phyloP scores from a whole-genome alignment of 1,139 yeast genomes.

The Protomyces pachydermus region DNA sequence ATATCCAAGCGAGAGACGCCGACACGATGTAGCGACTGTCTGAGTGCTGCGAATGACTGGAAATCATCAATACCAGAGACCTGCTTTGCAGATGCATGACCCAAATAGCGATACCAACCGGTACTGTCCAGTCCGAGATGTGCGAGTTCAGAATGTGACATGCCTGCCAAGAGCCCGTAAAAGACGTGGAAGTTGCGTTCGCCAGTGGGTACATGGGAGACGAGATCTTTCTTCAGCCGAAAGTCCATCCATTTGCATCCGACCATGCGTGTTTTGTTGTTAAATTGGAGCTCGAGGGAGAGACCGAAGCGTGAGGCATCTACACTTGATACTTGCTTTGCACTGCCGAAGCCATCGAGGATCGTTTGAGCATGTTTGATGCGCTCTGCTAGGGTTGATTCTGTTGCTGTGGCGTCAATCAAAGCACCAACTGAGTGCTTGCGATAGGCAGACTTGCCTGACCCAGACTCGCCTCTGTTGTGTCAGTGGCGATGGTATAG shows the following conservation, averaged over 20 bases:
- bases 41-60: conserved; percentile 40
- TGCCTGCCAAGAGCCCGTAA: conserved; percentile 43
- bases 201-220: conserved; percentile 43
- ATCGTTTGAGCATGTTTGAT: background rate
- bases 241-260: conserved; percentile 43
- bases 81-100: conserved; percentile 43
- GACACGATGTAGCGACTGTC: conserved; percentile 39
- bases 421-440: background rate
- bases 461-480: background rate
- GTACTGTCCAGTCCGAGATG: conserved; percentile 40
- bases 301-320: conserved; percentile 43
- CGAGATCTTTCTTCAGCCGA: conserved; percentile 43
- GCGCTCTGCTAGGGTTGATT: background rate
- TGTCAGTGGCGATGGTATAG: background rate
- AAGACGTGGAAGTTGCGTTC: conserved; percentile 45
- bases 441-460: background rate
- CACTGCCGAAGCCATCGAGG: background rate
- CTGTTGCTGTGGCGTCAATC: background rate
- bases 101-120: conserved; percentile 41
- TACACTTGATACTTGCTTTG: conserved; percentile 40
- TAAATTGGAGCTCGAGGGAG: conserved; percentile 44
- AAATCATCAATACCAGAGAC: conserved; percentile 42
- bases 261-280: conserved; percentile 40
- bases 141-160: conserved; percentile 41
- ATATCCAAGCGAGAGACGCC: conserved; percentile 44